These are phyloP conservation scores for Exophiala sideris DNA, from an alignment of 2,329 filamentous ascomycete genomes.

Conservation along the genomic window DNA sequence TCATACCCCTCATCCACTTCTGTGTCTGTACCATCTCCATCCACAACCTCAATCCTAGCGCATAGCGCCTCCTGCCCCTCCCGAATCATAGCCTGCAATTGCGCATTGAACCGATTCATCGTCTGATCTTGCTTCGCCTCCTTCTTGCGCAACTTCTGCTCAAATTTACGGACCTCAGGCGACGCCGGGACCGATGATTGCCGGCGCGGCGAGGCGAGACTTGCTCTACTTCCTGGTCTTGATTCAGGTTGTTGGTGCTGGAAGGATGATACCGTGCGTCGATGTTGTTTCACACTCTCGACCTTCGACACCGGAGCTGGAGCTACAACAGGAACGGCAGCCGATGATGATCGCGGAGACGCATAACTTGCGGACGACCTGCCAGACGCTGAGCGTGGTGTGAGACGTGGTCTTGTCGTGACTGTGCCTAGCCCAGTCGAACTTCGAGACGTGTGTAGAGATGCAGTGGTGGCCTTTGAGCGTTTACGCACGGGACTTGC, in stretches of 20 bases:
- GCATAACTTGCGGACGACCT: conserved; percentile 44
- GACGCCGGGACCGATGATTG: conserved; percentile 14
- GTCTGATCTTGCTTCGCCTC: conserved; percentile 76
- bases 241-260: background rate
- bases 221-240: conserved; percentile 10
- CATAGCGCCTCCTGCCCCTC: conserved; percentile 85
- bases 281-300: conserved; percentile 3
- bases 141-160: conserved; percentile 67
- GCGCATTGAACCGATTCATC: conserved; percentile 73
- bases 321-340: conserved; percentile 7
- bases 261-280: background rate
- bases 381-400: conserved; percentile 47
- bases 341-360: conserved; percentile 20
- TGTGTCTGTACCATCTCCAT: conserved; percentile 30
- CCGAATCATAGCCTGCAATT: conserved; percentile 79
- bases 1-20: conserved; percentile 25
- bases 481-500: conserved; percentile 29
- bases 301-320: conserved; percentile 12
- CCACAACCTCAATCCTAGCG: conserved; percentile 57
- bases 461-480: conserved; percentile 21
- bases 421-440: background rate
- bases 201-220: conserved; percentile 18
- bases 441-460: conserved; percentile 3
- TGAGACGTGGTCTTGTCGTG: conserved; percentile 38
- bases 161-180: conserved; percentile 67